Evolutionary conservation across 768 basidiomycete genomes (phyloP).

Genomic region (Russula earlei): DNA sequence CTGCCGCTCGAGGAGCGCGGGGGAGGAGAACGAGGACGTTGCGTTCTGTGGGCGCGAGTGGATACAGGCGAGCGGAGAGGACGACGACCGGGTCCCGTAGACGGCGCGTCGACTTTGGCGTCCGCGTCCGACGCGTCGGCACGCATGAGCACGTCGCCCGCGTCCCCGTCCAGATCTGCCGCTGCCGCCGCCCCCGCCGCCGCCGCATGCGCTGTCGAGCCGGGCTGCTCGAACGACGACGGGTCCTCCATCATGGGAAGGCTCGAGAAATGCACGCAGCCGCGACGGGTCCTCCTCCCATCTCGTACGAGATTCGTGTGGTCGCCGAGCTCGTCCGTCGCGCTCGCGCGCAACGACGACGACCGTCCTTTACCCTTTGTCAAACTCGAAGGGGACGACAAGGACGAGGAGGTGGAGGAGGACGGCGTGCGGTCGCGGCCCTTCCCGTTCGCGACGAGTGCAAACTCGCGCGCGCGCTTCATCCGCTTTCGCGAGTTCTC

Average conservation of each 20-base stretch:
- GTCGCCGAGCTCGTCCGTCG: slow-evolving; percentile 1
- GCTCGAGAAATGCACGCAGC: neutral
- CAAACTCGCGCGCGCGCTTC: neutral
- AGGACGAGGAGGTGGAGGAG: neutral
- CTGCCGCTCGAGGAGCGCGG: neutral
- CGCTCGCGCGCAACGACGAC: neutral
- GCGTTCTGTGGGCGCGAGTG: neutral
- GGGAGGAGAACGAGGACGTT: neutral
- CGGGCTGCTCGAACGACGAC: neutral
- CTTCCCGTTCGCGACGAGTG: neutral
- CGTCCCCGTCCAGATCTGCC: neutral
- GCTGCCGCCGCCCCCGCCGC: too few relatives aligned
- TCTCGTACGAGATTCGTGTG: neutral
- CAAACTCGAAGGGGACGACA: too few relatives aligned
- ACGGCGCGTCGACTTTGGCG: neutral
- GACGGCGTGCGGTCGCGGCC: neutral
- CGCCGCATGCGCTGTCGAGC: neutral
- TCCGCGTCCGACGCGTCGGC: too few relatives aligned
- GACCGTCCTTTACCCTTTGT: slow-evolving; percentile 1
- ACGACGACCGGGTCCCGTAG: neutral
- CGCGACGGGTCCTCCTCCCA: too few relatives aligned
- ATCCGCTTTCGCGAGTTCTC: slow-evolving; percentile 15
- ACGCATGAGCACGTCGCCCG: neutral
- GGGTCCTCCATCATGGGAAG: slow-evolving; percentile 3
- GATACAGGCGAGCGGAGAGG: neutral